Percentiles rank a stretch among this genome's conserved stretches.
Conservation (phyloP, 225 moss, liverwort and hornwort species). For the Marchantia polymorpha region DNA sequence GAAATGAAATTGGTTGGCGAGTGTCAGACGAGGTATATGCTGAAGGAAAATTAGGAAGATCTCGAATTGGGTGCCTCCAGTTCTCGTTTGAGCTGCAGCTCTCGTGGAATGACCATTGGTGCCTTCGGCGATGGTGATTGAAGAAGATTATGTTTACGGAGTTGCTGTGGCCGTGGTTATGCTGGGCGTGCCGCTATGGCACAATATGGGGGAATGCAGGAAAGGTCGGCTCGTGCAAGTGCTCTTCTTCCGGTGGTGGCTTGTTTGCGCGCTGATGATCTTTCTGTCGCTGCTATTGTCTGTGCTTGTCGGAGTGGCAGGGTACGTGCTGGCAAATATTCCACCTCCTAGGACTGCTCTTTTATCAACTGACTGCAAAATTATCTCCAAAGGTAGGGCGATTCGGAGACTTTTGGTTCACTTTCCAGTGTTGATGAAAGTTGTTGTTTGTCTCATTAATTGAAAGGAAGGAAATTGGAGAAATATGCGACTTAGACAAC, state of each 20-base stretch:
- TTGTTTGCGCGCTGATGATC: slow-evolving; percentile 45
- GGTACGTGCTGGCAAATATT: slow-evolving; percentile 40
- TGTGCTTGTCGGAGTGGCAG: slow-evolving; percentile 39
- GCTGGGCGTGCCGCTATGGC: slow-evolving; percentile 57
- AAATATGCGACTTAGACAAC: neutral
- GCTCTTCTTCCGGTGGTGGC: slow-evolving; percentile 59
- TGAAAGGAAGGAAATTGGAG: neutral
- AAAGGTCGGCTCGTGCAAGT: slow-evolving; percentile 47
- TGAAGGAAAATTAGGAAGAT: no score
- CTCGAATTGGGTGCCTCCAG: no score
- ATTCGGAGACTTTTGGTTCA: neutral
- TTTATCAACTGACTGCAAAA: slow-evolving; percentile 50
- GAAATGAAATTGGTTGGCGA: no score
- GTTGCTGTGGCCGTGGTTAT: slow-evolving; percentile 50
- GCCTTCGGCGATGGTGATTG: slow-evolving; percentile 20
- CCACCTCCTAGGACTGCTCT: slow-evolving; percentile 38
- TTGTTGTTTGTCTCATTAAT: neutral
- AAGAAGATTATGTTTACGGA: slow-evolving; percentile 40
- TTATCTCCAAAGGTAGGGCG: slow-evolving; percentile 47
- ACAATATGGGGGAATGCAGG: slow-evolving; percentile 52
- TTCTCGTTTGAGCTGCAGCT: no score
- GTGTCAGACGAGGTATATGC: no score
- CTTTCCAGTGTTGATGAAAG: neutral
- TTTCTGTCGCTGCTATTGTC: slow-evolving; percentile 43
- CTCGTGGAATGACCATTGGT: no score